Conservation (phyloP, 192 early-diverging fungal genomes). For the Backusella circina region DNA sequence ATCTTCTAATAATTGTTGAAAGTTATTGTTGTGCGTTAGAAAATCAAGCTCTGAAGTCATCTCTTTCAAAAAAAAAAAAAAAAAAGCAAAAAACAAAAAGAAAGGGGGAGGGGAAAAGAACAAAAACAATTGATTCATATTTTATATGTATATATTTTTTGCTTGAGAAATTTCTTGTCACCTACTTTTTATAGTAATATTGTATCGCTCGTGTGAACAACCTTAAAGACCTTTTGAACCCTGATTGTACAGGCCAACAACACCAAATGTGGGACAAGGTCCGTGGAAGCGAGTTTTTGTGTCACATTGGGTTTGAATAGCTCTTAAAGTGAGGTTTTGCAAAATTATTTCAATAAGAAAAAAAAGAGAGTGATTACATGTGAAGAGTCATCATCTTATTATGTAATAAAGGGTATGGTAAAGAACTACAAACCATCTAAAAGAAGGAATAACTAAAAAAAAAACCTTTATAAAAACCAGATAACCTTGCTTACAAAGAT, state of each 20-base stretch:
- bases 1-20: slow-evolving; percentile 6
- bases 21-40: neutral
- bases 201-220: neutral
- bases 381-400: too few relatives aligned
- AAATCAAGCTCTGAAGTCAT: neutral
- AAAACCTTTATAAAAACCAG: too few relatives aligned
- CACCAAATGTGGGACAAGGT: neutral
- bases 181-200: neutral
- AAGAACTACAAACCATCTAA: too few relatives aligned
- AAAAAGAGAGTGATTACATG: too few relatives aligned
- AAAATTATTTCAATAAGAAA: too few relatives aligned
- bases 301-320: neutral
- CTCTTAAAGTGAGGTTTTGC: too few relatives aligned
- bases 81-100: neutral
- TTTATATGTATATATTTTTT: too few relatives aligned
- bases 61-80: neutral
- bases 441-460: too few relatives aligned
- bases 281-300: neutral
- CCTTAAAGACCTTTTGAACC: neutral
- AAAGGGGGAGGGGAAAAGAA: neutral
- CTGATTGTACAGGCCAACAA: neutral
- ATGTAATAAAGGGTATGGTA: too few relatives aligned
- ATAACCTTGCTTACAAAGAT: too few relatives aligned
- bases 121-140: too few relatives aligned
- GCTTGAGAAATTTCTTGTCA: neutral